phyloP scores from a whole-genome alignment of 2,329 filamentous ascomycete species.

The Nemania sp. region DNA sequence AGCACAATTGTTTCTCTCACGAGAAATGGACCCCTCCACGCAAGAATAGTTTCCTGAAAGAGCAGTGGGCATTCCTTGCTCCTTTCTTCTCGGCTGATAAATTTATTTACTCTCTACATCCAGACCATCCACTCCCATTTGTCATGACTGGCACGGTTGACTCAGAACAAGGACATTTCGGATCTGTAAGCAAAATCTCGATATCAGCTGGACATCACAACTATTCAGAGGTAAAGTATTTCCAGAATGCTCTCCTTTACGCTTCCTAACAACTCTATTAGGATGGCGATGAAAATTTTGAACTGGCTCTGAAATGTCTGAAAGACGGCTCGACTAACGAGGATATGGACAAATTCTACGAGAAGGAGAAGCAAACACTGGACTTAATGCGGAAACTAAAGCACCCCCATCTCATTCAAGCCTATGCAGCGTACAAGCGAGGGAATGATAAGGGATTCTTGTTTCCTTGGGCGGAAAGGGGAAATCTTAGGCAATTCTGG shows the following conservation, averaged over 20 bases:
- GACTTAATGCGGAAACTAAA: conserved; percentile 3
- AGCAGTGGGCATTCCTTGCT: conserved; percentile 15
- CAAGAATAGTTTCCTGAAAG: not conserved
- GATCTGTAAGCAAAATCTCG: no score
- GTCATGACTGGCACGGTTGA: no score
- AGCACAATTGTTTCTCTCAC: no score
- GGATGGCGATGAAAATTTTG: no score
- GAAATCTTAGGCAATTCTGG: conserved; percentile 8
- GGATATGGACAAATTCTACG: conserved; percentile 6
- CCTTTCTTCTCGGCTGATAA: not conserved
- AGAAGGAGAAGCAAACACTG: not conserved
- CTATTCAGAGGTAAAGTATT: no score
- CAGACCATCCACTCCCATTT: conserved; percentile 4
- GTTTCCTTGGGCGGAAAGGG: conserved; percentile 10
- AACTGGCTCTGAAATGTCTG: no score
- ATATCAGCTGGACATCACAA: no score
- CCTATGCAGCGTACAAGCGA: not conserved
- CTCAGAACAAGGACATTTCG: no score
- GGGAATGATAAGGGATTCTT: not conserved
- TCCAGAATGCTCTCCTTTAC: no score
- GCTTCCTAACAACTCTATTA: no score
- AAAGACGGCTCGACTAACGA: no score
- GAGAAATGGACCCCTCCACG: no score
- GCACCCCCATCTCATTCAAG: conserved; percentile 5
- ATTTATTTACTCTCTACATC: not conserved